Evolutionary conservation across 495 filamentous ascomycete genomes (phyloP), one percentile per base, ranked within the genome.

Genomic region (Evernia prunastri): DNA sequence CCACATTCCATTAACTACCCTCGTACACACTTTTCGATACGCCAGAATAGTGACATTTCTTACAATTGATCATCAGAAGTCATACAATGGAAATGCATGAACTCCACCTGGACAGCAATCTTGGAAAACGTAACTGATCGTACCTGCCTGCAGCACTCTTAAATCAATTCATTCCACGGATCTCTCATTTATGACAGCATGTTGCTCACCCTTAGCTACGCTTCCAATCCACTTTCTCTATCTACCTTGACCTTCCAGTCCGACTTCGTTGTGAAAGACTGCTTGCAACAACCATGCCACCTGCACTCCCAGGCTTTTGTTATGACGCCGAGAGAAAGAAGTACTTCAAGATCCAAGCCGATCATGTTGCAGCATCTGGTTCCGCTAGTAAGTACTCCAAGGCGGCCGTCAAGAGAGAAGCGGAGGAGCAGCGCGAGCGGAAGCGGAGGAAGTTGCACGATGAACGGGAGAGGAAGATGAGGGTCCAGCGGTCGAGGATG

Each of bases 291-390:
- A 42, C 8, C n/a, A 64, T 64, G 64, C 25, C 58, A 7, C 33
- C 58, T 27, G 12, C n/a, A 31, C 37, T 68, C 18, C 63, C 59
- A 17, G 67, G 67, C 25, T 68, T 51, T 27, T 59, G 63, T 18
- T 68, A 63, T 45, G 67, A 68, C 39, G 54, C 51, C 31, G 56
- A 51, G 33, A 68, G 63, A 33, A 53, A 39, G 9, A 69, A 66
- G 53, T 69, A 69, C 42, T 69, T 69, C 57, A 69, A 66, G 40
- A 64, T 69, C 13, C 31, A 63, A 33, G 37, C 60, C 10, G 56
- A 69, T 23, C 64, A 66, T 56, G 39, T 56, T 10, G 64, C 60
- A 49, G 29, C 67, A 29, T 39, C 29, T 18, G 57, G 56, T 7
- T 60, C 63, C 13, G 33, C 25, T 5, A 9, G 51, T 33, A 54